Evolutionary conservation across 140 eudicot species (phyloP).

Genomic region (Ambrosia hybrid): DNA sequence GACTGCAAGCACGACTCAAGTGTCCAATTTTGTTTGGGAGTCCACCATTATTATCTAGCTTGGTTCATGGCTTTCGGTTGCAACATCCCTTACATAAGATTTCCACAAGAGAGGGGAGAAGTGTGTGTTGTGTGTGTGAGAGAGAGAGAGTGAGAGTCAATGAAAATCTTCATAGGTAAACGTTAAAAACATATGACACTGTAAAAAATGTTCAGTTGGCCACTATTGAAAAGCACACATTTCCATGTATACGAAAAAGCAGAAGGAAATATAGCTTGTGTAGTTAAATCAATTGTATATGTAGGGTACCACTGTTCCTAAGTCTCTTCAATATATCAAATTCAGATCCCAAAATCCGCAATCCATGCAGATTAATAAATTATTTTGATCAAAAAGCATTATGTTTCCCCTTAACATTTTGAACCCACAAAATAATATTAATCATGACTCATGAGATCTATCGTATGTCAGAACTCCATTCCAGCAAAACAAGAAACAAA

Average conservation of each 20-base stretch:
- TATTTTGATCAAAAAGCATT: slow-evolving; percentile 14
- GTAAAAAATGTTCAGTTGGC: slow-evolving; percentile 18
- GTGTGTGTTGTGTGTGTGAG: slow-evolving; percentile 14
- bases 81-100: neutral
- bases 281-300: slow-evolving; percentile 62
- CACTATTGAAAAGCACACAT: slow-evolving; percentile 45
- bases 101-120: slow-evolving; percentile 4
- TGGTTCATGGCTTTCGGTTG: neutral
- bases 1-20: neutral
- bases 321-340: slow-evolving; percentile 27
- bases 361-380: slow-evolving; percentile 36
- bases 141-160: neutral
- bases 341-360: slow-evolving; percentile 42
- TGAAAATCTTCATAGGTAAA: neutral
- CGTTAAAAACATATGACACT: neutral
- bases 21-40: neutral
- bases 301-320: slow-evolving; percentile 25
- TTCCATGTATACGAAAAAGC: slow-evolving; percentile 50
- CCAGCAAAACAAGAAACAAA: neutral
- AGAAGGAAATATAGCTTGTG: slow-evolving; percentile 54
- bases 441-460: neutral
- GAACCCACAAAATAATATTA: slow-evolving; percentile 19
- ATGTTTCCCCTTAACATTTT: slow-evolving; percentile 16
- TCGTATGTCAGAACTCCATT: neutral
- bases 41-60: neutral